These are phyloP conservation scores for Coniochaeta sp. DNA, from an alignment of 2,329 filamentous ascomycete genomes.

Conservation along the genomic window DNA sequence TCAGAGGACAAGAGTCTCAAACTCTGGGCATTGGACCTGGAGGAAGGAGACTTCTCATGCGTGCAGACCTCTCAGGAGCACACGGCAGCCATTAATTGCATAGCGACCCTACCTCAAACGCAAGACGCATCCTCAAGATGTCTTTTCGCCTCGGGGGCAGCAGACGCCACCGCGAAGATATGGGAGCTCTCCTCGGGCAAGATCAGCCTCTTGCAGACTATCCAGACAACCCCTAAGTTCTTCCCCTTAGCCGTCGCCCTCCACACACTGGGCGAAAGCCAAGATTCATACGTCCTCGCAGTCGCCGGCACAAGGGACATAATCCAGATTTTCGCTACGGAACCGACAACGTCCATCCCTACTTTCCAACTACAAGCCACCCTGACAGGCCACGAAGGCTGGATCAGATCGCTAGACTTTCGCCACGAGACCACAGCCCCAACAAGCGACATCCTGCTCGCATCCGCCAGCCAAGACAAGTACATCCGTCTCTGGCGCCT, in stretches of 20 bases:
- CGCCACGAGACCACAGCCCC: constrained; percentile 47
- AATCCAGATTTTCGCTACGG: constrained; percentile 65
- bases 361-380: constrained; percentile 68
- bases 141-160: constrained; percentile 69
- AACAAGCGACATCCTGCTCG: constrained; percentile 67
- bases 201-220: constrained; percentile 56
- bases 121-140: constrained; percentile 20
- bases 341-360: constrained; percentile 5
- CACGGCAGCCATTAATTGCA: constrained; percentile 66
- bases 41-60: constrained; percentile 24
- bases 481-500: constrained; percentile 93
- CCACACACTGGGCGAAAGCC: constrained; percentile 44
- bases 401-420: constrained; percentile 84
- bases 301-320: constrained; percentile 76
- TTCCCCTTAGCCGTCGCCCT: constrained; percentile 76
- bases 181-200: constrained; percentile 58
- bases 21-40: constrained; percentile 52
- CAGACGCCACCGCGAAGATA: constrained; percentile 64
- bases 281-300: constrained; percentile 60
- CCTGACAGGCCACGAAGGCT: constrained; percentile 85
- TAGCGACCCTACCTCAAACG: constrained; percentile 34
- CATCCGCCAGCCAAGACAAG: constrained; percentile 95
- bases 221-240: constrained; percentile 68
- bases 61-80: constrained; percentile 59
- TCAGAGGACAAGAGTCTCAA: constrained; percentile 72